Evolutionary conservation across 768 basidiomycete species (phyloP).

Genomic region (Boletus barrowsii): DNA sequence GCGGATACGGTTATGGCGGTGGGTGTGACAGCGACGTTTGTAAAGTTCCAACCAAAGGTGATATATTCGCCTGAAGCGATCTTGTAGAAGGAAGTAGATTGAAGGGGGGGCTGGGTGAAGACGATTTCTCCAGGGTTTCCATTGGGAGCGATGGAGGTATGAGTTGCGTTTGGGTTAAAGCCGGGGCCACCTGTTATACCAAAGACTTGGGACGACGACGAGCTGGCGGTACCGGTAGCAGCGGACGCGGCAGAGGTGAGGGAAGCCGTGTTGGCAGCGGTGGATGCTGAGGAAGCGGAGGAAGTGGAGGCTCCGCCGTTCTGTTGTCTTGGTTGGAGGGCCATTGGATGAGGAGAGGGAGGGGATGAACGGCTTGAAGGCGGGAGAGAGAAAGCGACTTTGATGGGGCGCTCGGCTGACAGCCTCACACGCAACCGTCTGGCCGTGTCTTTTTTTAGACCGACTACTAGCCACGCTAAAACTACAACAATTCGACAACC

Average conservation of each 20-base stretch:
- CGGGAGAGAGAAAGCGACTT: background rate
- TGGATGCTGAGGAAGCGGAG: conserved; percentile 2
- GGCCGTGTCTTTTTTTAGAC: conserved; percentile 13
- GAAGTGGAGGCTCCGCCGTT: background rate
- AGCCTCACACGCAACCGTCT: conserved; percentile 12
- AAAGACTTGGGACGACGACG: background rate
- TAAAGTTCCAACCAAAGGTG: conserved; percentile 76
- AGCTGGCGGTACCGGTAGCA: background rate
- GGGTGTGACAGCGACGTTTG: conserved; percentile 51
- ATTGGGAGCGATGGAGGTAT: conserved; percentile 31
- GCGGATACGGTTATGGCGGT: conserved; percentile 59
- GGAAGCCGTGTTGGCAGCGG: background rate
- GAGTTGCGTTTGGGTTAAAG: conserved; percentile 21
- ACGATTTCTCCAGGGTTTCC: conserved; percentile 44
- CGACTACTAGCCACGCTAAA: background rate
- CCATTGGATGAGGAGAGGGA: conserved; percentile 2
- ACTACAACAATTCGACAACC: too few species aligned
- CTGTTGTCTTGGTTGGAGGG: conserved; percentile 27
- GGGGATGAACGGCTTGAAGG: background rate
- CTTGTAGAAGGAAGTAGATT: conserved; percentile 64
- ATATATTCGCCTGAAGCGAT: conserved; percentile 52
- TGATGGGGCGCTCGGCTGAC: conserved; percentile 1
- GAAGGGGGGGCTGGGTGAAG: conserved; percentile 57
- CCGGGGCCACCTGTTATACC: conserved; percentile 30
- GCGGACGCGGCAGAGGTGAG: background rate